A percentile compares a stretch with the other conserved stretches of the same genome.
phyloP scores from a whole-genome alignment of 2,329 filamentous ascomycete genomes.

The Alternaria tenuissima region DNA sequence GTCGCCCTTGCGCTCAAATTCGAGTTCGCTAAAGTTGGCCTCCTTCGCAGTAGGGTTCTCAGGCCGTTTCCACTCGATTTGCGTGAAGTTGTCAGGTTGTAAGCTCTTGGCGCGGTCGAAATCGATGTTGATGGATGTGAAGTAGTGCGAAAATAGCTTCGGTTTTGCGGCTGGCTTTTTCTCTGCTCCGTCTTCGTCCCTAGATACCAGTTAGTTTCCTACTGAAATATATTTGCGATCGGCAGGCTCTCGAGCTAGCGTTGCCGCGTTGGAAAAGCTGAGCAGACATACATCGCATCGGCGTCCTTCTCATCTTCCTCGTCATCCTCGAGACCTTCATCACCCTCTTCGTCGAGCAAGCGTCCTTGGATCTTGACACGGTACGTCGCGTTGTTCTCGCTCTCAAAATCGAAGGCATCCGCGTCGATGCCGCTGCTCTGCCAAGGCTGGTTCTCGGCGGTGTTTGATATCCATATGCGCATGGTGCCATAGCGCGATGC shows the following conservation, averaged over 20 bases:
- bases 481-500: constrained; percentile 84
- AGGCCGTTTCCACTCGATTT: constrained; percentile 89
- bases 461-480: constrained; percentile 94
- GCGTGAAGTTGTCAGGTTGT: constrained; percentile 67
- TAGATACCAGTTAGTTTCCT: constrained; percentile 15
- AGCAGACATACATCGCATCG: constrained; percentile 58
- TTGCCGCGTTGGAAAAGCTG: neutral
- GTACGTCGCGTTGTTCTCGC: constrained; percentile 79
- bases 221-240: neutral
- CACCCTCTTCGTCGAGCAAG: constrained; percentile 67
- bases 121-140: constrained; percentile 77
- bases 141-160: constrained; percentile 75
- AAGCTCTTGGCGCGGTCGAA: constrained; percentile 67
- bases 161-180: constrained; percentile 53
- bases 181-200: constrained; percentile 64
- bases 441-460: constrained; percentile 93
- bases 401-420: constrained; percentile 82
- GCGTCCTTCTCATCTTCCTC: constrained; percentile 52
- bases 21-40: constrained; percentile 86
- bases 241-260: neutral
- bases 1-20: constrained; percentile 90
- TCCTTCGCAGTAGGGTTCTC: constrained; percentile 68
- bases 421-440: constrained; percentile 74
- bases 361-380: constrained; percentile 91
- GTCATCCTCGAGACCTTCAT: constrained; percentile 43